Conservation (phyloP, 2,329 filamentous ascomycete genomes). For the Neurospora sp. region DNA sequence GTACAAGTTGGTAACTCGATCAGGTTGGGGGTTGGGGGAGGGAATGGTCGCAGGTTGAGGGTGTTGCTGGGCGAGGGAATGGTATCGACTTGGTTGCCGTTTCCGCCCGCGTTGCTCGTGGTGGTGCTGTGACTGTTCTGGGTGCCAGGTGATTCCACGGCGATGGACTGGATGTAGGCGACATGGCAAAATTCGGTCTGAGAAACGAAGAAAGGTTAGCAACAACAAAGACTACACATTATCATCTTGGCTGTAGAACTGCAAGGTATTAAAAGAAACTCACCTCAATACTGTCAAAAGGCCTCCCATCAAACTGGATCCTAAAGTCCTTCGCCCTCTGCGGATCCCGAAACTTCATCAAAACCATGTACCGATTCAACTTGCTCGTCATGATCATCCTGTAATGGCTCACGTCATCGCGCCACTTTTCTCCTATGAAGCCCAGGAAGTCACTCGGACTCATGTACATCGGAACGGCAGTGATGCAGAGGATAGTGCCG, state of each 20-base stretch:
- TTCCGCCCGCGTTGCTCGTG: slow-evolving; percentile 7
- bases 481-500: slow-evolving; percentile 83
- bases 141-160: slow-evolving; percentile 55
- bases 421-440: slow-evolving; percentile 81
- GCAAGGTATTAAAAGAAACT: slow-evolving; percentile 16
- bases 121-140: slow-evolving; percentile 29
- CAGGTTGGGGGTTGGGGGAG: slow-evolving; percentile 66
- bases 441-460: slow-evolving; percentile 83
- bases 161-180: slow-evolving; percentile 87
- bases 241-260: background rate
- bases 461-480: slow-evolving; percentile 90
- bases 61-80: slow-evolving; percentile 28
- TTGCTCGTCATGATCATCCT: slow-evolving; percentile 84
- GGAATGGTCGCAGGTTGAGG: slow-evolving; percentile 48
- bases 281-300: slow-evolving; percentile 88
- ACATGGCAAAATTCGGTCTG: slow-evolving; percentile 91
- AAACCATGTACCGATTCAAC: slow-evolving; percentile 86
- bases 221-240: background rate
- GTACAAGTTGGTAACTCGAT: slow-evolving; percentile 92
- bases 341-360: slow-evolving; percentile 83
- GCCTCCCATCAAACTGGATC: slow-evolving; percentile 80
- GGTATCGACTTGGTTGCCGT: slow-evolving; percentile 36
- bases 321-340: slow-evolving; percentile 71
- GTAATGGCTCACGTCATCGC: slow-evolving; percentile 83
- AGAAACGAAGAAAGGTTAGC: slow-evolving; percentile 12